Evolutionary conservation across 1,139 yeast species (phyloP), one percentile per base, ranked within the genome.

Genomic region (Kluyveromyces sp.): DNA sequence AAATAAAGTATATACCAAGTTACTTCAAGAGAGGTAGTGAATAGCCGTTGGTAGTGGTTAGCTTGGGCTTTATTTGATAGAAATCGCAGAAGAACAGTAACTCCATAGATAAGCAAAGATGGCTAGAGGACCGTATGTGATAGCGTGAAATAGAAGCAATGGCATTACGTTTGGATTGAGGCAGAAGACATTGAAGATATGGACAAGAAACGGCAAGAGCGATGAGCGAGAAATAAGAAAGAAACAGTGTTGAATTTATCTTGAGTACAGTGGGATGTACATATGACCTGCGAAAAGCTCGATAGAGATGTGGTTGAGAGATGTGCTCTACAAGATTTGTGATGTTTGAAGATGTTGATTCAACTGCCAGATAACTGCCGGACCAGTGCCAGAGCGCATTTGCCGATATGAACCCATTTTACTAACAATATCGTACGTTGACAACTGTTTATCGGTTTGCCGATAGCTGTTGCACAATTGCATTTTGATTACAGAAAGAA

Each of bases 121-220:
- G 94, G 94, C 88, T 78, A 83, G 94, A 83, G 94, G 94, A 83
- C 94, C 92, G 85, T 80, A 79, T 74, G 86, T 80, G 57, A 22
- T 26, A 25, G 9, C 2, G 25, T 17, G 36, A 33, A 13, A 30
- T 34, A 43, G 37, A 35, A 47, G 46, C 53, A 51, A 52, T 44
- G 53, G 53, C 42, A 52, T 56, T 9, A 26, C 12, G 12, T 12
- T 9, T 26, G 29, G 9, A 26, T 9, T n/a, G n/a, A n/a, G n/a
- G n/a, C n/a, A n/a, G n/a, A n/a, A n/a, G n/a, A n/a, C n/a, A n/a
- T n/a, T n/a, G n/a, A n/a, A n/a, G n/a, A n/a, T n/a, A n/a, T n/a
- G n/a, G n/a, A n/a, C n/a, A n/a, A n/a, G n/a, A n/a, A n/a, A n/a
- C n/a, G n/a, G n/a, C n/a, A n/a, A n/a, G n/a, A n/a, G n/a, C n/a